Evolutionary conservation across 2,329 filamentous ascomycete species (phyloP), one percentile per base, ranked within the genome.

Genomic region (Xylaria sp.): DNA sequence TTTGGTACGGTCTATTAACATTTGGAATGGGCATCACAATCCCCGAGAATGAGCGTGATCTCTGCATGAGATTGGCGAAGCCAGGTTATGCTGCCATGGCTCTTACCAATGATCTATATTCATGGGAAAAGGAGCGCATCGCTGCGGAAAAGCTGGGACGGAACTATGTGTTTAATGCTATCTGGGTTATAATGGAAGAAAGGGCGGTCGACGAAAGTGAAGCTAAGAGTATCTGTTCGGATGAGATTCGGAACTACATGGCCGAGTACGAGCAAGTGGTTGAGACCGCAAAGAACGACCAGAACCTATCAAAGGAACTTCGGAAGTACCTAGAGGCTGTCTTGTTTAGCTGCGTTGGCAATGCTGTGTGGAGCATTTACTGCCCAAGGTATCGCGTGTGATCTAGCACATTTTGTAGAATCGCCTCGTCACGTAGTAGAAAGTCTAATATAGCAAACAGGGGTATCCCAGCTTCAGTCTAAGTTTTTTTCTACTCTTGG

Each of bases 81-180:
- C 75, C 78, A 6, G 79, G 71, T 1, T 79, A 71, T 17, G 65
- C 69, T 7, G 74, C 73, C 9, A 46, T 77, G 10, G 72, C 72
- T 6, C 75, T 83, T 6, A 74, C 72, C 13, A 83, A 82, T 63
- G 80, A 82, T 68, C 70, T 83, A 3, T 81, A 75, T 60, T 82
- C 81, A 0, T 81, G 73, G 71, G 66, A 77, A 6, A 81, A 81
- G 59, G 78, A 81, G 60, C 63, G 63, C 20, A 67, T 77, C 17
- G 79, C 72, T 2, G 78, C 80, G 0, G 42, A 67, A 38, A 13
- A 20, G 2, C 48, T 38, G 2, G 76, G 74, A 2, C 66, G 73
- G 10, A 33, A 64, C 20, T 54, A 79, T 59, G 78, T 81, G 5
- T 70, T 79, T 59, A 83, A 83, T 61, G 79, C 78, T 0, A 70